Evolutionary conservation across 1,284 basidiomycete genomes (phyloP).

Genomic region (Puccinia horiana): DNA sequence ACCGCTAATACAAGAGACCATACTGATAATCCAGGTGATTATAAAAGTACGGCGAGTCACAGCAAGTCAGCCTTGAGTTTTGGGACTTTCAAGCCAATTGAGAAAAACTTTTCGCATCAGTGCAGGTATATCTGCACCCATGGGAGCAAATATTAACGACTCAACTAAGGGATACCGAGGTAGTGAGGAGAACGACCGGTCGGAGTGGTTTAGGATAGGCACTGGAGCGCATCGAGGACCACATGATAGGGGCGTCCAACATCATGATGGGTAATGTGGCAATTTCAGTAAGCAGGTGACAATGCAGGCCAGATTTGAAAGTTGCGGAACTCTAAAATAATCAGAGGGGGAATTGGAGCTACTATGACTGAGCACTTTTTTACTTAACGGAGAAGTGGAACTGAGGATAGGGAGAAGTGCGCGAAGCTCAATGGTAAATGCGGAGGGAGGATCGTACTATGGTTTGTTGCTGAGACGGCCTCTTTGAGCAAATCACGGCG

Average conservation of each 20-base stretch:
- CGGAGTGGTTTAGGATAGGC: slow-evolving; percentile 46
- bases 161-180: slow-evolving; percentile 37
- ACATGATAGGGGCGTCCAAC: slow-evolving; percentile 9
- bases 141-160: background rate
- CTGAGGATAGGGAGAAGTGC: background rate
- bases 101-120: background rate
- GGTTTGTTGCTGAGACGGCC: background rate
- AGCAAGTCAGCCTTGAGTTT: background rate
- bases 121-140: background rate
- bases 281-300: slow-evolving; percentile 16
- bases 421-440: background rate
- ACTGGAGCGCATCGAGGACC: slow-evolving; percentile 24
- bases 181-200: slow-evolving; percentile 41
- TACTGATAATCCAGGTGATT: slow-evolving; percentile 24
- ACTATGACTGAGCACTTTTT: background rate
- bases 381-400: background rate
- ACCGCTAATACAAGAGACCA: slow-evolving; percentile 44
- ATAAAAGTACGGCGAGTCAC: background rate
- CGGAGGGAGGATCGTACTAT: background rate
- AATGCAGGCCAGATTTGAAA: background rate
- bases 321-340: background rate
- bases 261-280: background rate
- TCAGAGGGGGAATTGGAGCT: background rate
- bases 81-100: background rate
- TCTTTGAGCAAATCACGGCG: background rate